A percentile compares a stretch with the other conserved stretches of the same genome.
phyloP scores from a whole-genome alignment of 192 early-diverging fungal genomes.

The Rhizophagus sp. region DNA sequence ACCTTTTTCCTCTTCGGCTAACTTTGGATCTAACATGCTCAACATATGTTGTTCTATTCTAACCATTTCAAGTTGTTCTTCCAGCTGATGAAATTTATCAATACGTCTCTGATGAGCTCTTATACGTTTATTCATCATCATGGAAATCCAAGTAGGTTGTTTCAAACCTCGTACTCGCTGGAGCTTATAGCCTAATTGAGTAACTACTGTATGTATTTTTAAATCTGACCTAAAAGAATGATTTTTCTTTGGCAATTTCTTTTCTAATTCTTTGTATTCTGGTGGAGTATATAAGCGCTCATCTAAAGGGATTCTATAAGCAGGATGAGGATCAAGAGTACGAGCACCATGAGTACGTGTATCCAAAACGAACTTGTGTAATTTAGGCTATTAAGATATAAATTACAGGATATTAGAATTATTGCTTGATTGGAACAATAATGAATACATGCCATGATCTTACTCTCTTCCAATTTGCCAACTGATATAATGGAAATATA shows the following conservation, averaged over 20 bases:
- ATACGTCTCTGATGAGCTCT: constrained; percentile 36
- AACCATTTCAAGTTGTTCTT: constrained; percentile 39
- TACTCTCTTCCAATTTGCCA: constrained; percentile 2
- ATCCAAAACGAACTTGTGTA: constrained; percentile 40
- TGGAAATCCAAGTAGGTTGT: constrained; percentile 46
- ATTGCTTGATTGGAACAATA: not conserved
- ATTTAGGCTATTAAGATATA: constrained; percentile 4
- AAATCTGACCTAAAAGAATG: constrained; percentile 33
- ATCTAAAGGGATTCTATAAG: constrained; percentile 37
- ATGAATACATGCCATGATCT: not conserved
- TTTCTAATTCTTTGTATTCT: not conserved
- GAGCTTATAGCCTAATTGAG: constrained; percentile 41
- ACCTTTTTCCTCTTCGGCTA: constrained; percentile 31
- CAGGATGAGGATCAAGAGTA: constrained; percentile 19
- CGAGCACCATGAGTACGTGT: constrained; percentile 32
- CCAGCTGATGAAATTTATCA: constrained; percentile 36
- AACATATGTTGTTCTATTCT: constrained; percentile 37
- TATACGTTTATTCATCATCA: constrained; percentile 52
- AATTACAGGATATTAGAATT: not conserved
- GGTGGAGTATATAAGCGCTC: constrained; percentile 36
- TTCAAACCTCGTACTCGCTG: constrained; percentile 42
- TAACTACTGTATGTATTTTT: constrained; percentile 32
- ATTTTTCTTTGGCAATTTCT: constrained; percentile 8
- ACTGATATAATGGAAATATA: not conserved
- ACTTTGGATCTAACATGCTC: constrained; percentile 23